Percentiles rank a stretch among this genome's conserved stretches.
These are phyloP conservation scores for bread wheat (Triticum aestivum) DNA, from an alignment of 176 grass and related monocot species.

Conservation along the genomic window DNA sequence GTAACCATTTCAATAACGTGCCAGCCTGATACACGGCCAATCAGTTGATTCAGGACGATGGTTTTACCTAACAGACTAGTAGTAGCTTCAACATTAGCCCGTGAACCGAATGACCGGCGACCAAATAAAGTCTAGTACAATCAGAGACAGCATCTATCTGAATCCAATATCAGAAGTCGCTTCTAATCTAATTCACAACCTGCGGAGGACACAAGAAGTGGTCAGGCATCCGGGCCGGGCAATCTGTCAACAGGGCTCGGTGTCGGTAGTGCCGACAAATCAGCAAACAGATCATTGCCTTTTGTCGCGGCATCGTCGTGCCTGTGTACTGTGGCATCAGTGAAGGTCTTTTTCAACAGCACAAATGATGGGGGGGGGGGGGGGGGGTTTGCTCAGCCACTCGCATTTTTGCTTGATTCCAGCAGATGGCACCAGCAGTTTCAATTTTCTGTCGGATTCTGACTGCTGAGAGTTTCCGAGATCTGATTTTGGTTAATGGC, in stretches of 20 bases:
- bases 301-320: constrained; percentile 8
- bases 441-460: neutral
- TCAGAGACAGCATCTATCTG: neutral
- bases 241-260: neutral
- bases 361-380: constrained; percentile 2
- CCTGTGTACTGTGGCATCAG: neutral
- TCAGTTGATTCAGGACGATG: neutral
- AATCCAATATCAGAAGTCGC: neutral
- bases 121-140: neutral
- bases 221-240: neutral
- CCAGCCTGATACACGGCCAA: neutral
- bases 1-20: neutral
- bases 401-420: constrained; percentile 3
- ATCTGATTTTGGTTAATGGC: neutral
- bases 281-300: neutral
- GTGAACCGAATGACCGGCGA: neutral
- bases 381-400: neutral
- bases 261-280: neutral
- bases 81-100: neutral
- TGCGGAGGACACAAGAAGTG: neutral
- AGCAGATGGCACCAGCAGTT: neutral
- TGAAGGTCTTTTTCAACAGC: neutral
- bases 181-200: neutral
- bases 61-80: neutral
- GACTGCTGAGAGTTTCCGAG: neutral